phyloP scores from a whole-genome alignment of 1,284 basidiomycete species.

The Ganoderma leucocontextum region DNA sequence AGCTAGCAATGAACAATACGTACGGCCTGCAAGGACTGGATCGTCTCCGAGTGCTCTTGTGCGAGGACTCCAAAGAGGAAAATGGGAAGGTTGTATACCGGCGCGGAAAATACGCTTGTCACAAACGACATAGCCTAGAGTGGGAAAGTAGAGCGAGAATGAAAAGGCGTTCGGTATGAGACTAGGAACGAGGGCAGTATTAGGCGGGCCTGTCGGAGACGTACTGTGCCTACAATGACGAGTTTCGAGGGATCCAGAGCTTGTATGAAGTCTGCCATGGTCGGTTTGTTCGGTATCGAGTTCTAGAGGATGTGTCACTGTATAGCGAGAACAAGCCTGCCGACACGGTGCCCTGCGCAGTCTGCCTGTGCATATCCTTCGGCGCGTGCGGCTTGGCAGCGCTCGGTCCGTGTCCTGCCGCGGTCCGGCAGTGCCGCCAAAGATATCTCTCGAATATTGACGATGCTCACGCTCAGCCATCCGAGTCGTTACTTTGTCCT shows the following conservation, averaged over 20 bases:
- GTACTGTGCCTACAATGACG: slow-evolving; percentile 68
- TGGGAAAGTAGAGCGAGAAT: not conserved
- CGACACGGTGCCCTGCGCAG: not conserved
- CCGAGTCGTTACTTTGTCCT: too few relatives aligned
- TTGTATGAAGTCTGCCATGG: slow-evolving; percentile 75
- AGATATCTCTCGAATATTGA: too few relatives aligned
- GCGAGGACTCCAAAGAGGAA: slow-evolving; percentile 79
- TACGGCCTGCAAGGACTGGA: slow-evolving; percentile 71
- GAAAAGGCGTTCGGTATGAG: slow-evolving; percentile 1
- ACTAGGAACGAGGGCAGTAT: not conserved
- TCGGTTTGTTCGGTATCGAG: slow-evolving; percentile 1
- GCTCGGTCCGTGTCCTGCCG: not conserved
- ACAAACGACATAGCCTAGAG: slow-evolving; percentile 63
- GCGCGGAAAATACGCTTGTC: slow-evolving; percentile 64
- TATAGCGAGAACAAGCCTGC: not conserved
- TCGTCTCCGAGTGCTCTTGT: slow-evolving; percentile 70
- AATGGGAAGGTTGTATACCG: slow-evolving; percentile 76
- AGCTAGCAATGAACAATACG: slow-evolving; percentile 26
- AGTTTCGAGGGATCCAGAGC: slow-evolving; percentile 75
- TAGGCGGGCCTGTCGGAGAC: slow-evolving; percentile 31
- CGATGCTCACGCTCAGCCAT: too few relatives aligned
- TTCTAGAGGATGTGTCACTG: not conserved
- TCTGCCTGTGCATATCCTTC: not conserved
- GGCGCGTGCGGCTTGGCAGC: not conserved
- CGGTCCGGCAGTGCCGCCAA: too few relatives aligned